Evolutionary conservation across 495 filamentous ascomycete genomes (phyloP), one percentile per base, ranked within the genome.

Genomic region (Aspergillus baeticus): DNA sequence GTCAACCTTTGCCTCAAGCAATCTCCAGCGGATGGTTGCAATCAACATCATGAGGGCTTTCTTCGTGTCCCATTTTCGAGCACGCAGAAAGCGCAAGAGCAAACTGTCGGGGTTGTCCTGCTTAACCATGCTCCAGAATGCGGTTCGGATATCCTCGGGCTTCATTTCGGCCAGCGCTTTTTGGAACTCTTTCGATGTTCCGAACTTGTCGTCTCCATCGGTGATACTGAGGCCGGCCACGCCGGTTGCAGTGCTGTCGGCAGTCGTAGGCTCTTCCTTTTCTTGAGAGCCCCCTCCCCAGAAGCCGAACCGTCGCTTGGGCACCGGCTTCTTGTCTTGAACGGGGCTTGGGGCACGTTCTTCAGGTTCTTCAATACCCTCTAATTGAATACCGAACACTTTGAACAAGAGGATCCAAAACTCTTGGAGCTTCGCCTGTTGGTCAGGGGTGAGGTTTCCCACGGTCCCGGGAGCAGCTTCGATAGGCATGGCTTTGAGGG

Each of bases 81-180:
- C 94, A 37, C 94, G 82, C 53, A 98, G 76, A 72, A 97, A 98
- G 23, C 94, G 85, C 50, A 98, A 76, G 11, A 96, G 77, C 22
- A 98, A 78, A 7, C 82, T 86, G 69, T 98, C 94, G 2, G 94
- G 94, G 69, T 97, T 81, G 67, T 98, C 95, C 61, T 91, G 88
- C 76, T 98, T 98, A 33, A 93, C 84, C 94, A 98, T 96, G 55
- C 77, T 82, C 94, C 94, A 98, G 71, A 97, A 91, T 2, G 91
- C 86, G 2, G 79, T 76, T 23, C 94, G 83, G 58, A 98, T 81
- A 46, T 87, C 80, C 60, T 92, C 90, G 3, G 93, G 91, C 3
- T 84, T 74, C 60, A 89, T 80, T 37, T 80, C 87, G 13, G 86
- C 85, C 3, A 98, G 70, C 0, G 90, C 88, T 26, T 91, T 83